phyloP scores from a whole-genome alignment of 805 yeast species.

The Diddensiella santjacobensis region DNA sequence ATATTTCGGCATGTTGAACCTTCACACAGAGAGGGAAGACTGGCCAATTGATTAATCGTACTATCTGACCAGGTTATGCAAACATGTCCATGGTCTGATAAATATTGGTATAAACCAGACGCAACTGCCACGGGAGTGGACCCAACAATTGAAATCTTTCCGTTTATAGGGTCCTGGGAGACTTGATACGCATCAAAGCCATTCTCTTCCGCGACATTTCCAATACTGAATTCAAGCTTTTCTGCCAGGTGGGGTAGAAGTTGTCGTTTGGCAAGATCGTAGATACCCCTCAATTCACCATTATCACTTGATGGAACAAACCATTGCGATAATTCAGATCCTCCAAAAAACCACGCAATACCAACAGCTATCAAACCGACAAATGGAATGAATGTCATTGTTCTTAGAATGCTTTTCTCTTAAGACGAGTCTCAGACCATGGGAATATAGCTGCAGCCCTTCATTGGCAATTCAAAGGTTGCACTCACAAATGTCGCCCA shows the following conservation, averaged over 20 bases:
- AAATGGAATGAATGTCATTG: background rate
- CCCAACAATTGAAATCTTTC: constrained; percentile 8
- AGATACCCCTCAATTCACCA: background rate
- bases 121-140: constrained; percentile 11
- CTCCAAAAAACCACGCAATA: background rate
- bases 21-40: constrained; percentile 9
- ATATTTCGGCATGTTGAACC: constrained; percentile 3
- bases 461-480: background rate
- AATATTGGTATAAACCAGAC: constrained; percentile 13
- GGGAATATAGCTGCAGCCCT: too few species aligned
- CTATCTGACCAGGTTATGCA: constrained; percentile 13
- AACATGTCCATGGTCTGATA: constrained; percentile 14
- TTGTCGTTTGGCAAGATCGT: background rate
- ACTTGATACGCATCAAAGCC: constrained; percentile 8
- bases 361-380: background rate
- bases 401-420: too few species aligned
- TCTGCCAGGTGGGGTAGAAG: background rate
- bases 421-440: too few species aligned
- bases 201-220: background rate
- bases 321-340: background rate
- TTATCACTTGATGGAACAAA: background rate
- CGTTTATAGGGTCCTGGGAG: constrained; percentile 9
- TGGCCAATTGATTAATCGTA: constrained; percentile 6
- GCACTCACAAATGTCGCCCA: background rate
- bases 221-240: background rate